phyloP scores from a whole-genome alignment of 1,139 yeast genomes.

The Candida freyschussii region DNA sequence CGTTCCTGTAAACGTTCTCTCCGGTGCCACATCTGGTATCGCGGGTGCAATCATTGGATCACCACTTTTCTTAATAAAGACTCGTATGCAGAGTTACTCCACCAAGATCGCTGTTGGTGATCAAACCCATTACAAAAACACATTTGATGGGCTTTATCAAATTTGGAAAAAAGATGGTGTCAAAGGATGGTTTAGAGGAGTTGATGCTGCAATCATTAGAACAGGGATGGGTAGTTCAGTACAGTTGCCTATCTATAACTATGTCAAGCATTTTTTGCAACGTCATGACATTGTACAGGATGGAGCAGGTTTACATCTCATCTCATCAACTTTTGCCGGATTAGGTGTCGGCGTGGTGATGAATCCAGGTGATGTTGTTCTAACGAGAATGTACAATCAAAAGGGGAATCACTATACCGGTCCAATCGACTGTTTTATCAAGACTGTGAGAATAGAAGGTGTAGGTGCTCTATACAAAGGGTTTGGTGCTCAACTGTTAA shows the following conservation, averaged over 20 bases:
- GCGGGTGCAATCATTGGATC: conserved; percentile 89
- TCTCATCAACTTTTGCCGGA: conserved; percentile 78
- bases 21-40: conserved; percentile 83
- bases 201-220: conserved; percentile 89
- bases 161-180: conserved; percentile 68
- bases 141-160: conserved; percentile 61
- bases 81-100: conserved; percentile 85
- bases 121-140: conserved; percentile 78
- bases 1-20: conserved; percentile 60
- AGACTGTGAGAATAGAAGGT: conserved; percentile 85
- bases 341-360: conserved; percentile 90
- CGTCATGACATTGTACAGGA: conserved; percentile 48
- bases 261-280: conserved; percentile 54
- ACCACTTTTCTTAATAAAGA: conserved; percentile 86
- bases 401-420: conserved; percentile 82
- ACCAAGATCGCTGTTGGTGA: conserved; percentile 68
- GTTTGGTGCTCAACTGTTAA: conserved; percentile 82
- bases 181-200: conserved; percentile 79
- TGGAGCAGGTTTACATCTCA: conserved; percentile 67
- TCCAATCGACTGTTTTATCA: conserved; percentile 81
- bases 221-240: conserved; percentile 97
- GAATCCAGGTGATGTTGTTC: conserved; percentile 96
- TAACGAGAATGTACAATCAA: conserved; percentile 93
- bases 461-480: conserved; percentile 86
- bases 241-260: conserved; percentile 88